Evolutionary conservation across 345 rosid genomes (phyloP), one percentile per base, ranked within the genome.

Genomic region (Gossypium australe): DNA sequence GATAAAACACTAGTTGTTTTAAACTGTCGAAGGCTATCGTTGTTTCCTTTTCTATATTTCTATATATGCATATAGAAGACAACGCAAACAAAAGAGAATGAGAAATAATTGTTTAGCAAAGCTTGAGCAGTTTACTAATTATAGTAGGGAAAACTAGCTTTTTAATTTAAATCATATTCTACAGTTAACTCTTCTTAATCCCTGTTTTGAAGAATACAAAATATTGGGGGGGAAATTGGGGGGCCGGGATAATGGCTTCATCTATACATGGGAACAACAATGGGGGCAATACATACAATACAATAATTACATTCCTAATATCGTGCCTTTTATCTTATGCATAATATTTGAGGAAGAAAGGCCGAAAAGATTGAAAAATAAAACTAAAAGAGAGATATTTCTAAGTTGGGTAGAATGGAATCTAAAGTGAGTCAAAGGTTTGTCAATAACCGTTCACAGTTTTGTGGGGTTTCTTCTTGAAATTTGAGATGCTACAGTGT

Each of bases 391-490:
- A 73, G 56, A 11, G 12, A 67, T 11, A 22, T 58, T 44, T 44
- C 71, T 75, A 65, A 18, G 62, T 52, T 9, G 11, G 22, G 27
- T 70, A 56, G 8, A 16, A n/a, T 22, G 38, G 75, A 66, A 75
- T 47, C 74, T 73, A 72, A 72, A 45, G 60, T 72, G 18, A 47
- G 78, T 78, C 62, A 69, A 73, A 48, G 27, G 74, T 57, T 38
- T 60, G 75, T 86, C 71, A 88, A 79, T 85, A 83, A 57, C 97
- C 97, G 66, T 89, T 93, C 51, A 83, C 52, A 9, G 89, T 83
- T 84, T 87, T 95, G 86, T 88, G 96, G 43, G 98, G 79, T 85
- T 93, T 95, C 89, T 95, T 95, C 88, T 84, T 87, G 84, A 87
- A 91, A 77, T 93, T 91, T 67, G 98, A 82, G 57, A 86, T 76